Percentiles rank a stretch among this genome's conserved stretches.
Evolutionary conservation across 805 yeast species (phyloP).

Genomic region (Hyphopichia homilentoma): DNA sequence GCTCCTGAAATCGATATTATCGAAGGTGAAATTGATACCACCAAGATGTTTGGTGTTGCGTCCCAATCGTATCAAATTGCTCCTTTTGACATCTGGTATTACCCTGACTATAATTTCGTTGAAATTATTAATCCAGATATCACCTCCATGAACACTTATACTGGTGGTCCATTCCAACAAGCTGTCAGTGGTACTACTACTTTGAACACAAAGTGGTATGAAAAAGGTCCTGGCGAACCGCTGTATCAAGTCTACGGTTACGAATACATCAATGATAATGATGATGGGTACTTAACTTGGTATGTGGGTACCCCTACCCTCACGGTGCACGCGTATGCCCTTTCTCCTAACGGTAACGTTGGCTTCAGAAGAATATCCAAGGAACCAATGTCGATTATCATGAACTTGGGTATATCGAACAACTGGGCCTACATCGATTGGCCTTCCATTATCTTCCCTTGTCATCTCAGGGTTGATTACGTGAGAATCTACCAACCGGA

Average conservation of each 20-base stretch:
- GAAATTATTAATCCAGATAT: conserved; percentile 66
- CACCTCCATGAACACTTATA: conserved; percentile 79
- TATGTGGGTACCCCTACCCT: conserved; percentile 81
- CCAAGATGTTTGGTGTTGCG: conserved; percentile 56
- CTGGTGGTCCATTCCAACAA: conserved; percentile 93
- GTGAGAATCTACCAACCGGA: conserved; percentile 88
- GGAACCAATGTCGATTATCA: conserved; percentile 88
- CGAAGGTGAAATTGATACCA: conserved; percentile 75
- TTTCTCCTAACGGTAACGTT: conserved; percentile 88
- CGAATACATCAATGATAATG: conserved; percentile 65
- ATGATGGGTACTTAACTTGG: conserved; percentile 79
- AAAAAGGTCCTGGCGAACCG: conserved; percentile 48
- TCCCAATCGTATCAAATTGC: conserved; percentile 93
- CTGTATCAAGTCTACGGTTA: conserved; percentile 71
- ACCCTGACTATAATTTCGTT: conserved; percentile 79
- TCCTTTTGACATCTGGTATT: conserved; percentile 92
- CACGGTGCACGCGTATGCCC: conserved; percentile 67
- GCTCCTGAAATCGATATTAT: conserved; percentile 79
- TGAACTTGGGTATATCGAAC: conserved; percentile 87
- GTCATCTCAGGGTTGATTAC: conserved; percentile 70
- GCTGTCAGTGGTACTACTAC: conserved; percentile 84
- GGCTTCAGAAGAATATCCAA: conserved; percentile 77
- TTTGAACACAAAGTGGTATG: conserved; percentile 80
- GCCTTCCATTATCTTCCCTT: conserved; percentile 78
- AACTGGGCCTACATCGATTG: conserved; percentile 95